Conservation (phyloP, 1,139 yeast species). For the Magnusiomyces paraingens region DNA sequence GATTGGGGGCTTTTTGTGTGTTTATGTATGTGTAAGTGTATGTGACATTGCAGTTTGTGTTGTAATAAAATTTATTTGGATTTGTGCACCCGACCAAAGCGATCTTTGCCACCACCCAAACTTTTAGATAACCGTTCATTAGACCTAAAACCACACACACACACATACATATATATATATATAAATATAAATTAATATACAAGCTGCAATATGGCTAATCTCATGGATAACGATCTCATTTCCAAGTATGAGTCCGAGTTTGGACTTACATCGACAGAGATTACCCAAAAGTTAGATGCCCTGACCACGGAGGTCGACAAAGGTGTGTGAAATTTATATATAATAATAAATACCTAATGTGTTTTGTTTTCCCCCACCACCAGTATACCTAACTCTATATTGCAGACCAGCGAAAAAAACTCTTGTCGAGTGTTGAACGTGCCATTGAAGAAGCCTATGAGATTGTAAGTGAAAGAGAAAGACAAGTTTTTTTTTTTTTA, state of each 20-base stretch:
- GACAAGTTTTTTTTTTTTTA: not conserved
- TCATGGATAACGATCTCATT: constrained; percentile 5
- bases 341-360: constrained; percentile 49
- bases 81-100: no score
- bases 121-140: no score
- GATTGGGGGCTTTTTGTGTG: no score
- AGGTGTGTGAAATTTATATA: constrained; percentile 25
- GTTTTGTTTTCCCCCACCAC: constrained; percentile 28
- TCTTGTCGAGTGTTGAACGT: constrained; percentile 49
- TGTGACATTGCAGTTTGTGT: no score
- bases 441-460: constrained; percentile 75
- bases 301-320: not conserved
- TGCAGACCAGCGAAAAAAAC: constrained; percentile 23
- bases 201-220: not conserved
- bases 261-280: constrained; percentile 64
- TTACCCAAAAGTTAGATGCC: constrained; percentile 54
- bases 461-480: constrained; percentile 34
- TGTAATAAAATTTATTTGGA: no score
- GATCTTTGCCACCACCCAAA: no score
- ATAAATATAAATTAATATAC: no score
- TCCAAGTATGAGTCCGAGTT: constrained; percentile 67
- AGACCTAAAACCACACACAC: no score
- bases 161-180: no score
- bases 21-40: no score
- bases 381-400: not conserved